Percentiles rank a stretch among this genome's conserved stretches.
These are phyloP conservation scores for Sanghuangporus weigelae DNA, from an alignment of 1,284 basidiomycete species.

Conservation along the genomic window DNA sequence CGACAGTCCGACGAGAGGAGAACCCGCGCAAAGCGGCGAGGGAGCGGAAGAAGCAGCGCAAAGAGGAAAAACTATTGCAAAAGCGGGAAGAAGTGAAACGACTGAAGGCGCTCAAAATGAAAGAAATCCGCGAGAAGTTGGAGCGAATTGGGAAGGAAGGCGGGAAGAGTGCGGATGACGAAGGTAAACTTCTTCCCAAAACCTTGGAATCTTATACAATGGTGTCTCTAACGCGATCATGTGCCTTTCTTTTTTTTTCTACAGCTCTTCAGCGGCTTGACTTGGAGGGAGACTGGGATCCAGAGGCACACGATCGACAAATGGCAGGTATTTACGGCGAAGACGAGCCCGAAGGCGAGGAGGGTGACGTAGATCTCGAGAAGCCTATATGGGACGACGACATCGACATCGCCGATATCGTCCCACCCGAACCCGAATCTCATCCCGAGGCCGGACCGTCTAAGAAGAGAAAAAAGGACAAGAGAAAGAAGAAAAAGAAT, in stretches of 20 bases:
- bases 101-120: slow-evolving; percentile 78
- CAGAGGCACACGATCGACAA: slow-evolving; percentile 69
- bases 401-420: slow-evolving; percentile 73
- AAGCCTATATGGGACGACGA: slow-evolving; percentile 92
- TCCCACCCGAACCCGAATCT: slow-evolving; percentile 33
- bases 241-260: neutral
- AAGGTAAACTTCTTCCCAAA: slow-evolving; percentile 34
- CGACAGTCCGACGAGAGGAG: slow-evolving; percentile 73
- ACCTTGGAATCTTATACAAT: too few relatives aligned
- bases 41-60: slow-evolving; percentile 67
- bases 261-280: slow-evolving; percentile 59
- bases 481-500: slow-evolving; percentile 46
- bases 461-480: slow-evolving; percentile 41
- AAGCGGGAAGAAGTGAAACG: slow-evolving; percentile 77
- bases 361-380: slow-evolving; percentile 44
- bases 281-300: slow-evolving; percentile 81
- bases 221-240: slow-evolving; percentile 14
- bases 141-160: slow-evolving; percentile 67
- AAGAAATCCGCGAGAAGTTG: slow-evolving; percentile 75
- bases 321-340: slow-evolving; percentile 66
- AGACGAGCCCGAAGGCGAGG: slow-evolving; percentile 42
- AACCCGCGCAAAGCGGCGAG: slow-evolving; percentile 79
- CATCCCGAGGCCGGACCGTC: slow-evolving; percentile 21
- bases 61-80: slow-evolving; percentile 71
- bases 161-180: slow-evolving; percentile 40